These are phyloP conservation scores for Aspergillus coremiiformis DNA, from an alignment of 495 filamentous ascomycete species.

Conservation along the genomic window DNA sequence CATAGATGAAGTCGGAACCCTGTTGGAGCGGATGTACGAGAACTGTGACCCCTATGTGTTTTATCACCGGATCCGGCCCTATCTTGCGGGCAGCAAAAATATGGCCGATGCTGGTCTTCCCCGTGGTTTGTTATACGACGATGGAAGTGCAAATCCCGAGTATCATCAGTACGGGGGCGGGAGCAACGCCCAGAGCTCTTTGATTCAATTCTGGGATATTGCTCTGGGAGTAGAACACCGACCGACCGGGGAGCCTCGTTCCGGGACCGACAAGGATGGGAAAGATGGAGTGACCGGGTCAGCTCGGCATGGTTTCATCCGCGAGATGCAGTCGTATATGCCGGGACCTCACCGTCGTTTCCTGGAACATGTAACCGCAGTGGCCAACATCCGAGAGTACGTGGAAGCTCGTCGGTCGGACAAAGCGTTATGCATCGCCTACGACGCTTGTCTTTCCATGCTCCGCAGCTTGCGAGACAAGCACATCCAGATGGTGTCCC, in stretches of 20 bases:
- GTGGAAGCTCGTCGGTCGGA: conserved; percentile 60
- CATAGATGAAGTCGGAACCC: conserved; percentile 68
- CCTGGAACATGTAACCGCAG: conserved; percentile 65
- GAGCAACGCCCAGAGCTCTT: conserved; percentile 88
- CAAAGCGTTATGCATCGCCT: conserved; percentile 64
- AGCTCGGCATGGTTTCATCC: conserved; percentile 80
- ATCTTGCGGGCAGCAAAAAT: conserved; percentile 92
- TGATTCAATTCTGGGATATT: conserved; percentile 93
- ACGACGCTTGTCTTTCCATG: conserved; percentile 87
- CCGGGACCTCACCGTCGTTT: conserved; percentile 87
- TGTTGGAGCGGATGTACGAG: conserved; percentile 84
- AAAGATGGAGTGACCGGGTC: conserved; percentile 47
- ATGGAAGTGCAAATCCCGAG: conserved; percentile 54
- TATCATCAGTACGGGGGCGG: conserved; percentile 83
- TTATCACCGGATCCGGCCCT: conserved; percentile 88
- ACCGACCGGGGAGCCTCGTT: conserved; percentile 68
- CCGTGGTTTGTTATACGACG: conserved; percentile 78
- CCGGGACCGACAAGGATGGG: conserved; percentile 18
- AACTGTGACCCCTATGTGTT: conserved; percentile 89
- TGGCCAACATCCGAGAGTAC: conserved; percentile 84
- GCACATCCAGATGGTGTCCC: conserved; percentile 92
- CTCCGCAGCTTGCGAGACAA: conserved; percentile 84
- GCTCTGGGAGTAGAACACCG: conserved; percentile 86
- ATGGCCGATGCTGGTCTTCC: conserved; percentile 91
- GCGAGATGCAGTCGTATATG: conserved; percentile 97